Evolutionary conservation across 2,329 filamentous ascomycete species (phyloP).

Genomic region (Cladosporium cucumerinum): DNA sequence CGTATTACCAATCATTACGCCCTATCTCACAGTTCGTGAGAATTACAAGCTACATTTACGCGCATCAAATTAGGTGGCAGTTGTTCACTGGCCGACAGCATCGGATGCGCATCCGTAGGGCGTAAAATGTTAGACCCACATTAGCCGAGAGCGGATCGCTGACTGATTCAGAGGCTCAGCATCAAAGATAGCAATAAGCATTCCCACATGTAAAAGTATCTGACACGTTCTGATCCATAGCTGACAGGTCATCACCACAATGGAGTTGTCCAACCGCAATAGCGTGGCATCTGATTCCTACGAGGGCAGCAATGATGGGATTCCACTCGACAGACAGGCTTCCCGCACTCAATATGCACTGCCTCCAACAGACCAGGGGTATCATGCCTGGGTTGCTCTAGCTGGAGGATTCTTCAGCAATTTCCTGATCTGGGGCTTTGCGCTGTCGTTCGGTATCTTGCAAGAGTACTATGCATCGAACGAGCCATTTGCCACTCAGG

Average conservation of each 20-base stretch:
- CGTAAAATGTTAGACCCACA: not conserved
- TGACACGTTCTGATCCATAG: not conserved
- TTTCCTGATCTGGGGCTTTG: slow-evolving; percentile 21
- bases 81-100: not conserved
- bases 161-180: not conserved
- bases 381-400: slow-evolving; percentile 45
- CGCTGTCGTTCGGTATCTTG: slow-evolving; percentile 21
- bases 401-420: slow-evolving; percentile 38
- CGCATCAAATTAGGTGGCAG: not conserved
- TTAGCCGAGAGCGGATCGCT: not conserved
- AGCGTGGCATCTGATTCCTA: not conserved
- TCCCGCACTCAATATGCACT: slow-evolving; percentile 19
- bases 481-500: slow-evolving; percentile 17
- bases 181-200: not conserved
- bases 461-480: slow-evolving; percentile 23
- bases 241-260: not conserved
- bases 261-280: not conserved
- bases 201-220: not conserved
- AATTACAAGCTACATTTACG: not conserved
- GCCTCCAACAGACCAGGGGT: slow-evolving; percentile 36
- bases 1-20: not conserved
- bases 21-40: not conserved
- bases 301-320: not conserved
- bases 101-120: not conserved
- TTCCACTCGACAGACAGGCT: not conserved